Evolutionary conservation across 106 monocot species (phyloP).

Genomic region (Dactylorhiza incarnata): DNA sequence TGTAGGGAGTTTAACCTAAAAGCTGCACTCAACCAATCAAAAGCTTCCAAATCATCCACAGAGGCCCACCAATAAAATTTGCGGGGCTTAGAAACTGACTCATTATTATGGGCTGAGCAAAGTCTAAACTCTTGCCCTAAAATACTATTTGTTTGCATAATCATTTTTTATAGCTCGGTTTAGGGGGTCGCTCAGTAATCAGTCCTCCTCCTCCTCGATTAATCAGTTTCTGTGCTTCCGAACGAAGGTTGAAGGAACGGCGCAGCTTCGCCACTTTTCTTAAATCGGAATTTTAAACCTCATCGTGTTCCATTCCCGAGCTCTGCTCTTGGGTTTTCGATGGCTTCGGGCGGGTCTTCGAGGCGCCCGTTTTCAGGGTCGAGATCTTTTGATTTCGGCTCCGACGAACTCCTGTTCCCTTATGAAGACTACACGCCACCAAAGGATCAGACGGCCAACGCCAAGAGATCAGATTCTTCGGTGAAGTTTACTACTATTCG

Average conservation of each 20-base stretch:
- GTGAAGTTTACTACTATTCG: slow-evolving; percentile 35
- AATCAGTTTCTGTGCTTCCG: not conserved
- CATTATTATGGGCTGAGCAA: no score
- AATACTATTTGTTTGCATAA: no score
- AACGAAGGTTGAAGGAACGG: not conserved
- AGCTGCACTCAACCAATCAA: no score
- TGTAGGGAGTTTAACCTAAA: no score
- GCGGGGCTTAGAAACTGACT: no score
- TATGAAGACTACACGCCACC: slow-evolving; percentile 55
- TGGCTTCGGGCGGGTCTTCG: slow-evolving; percentile 66
- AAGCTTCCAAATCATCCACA: no score
- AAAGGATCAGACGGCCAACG: slow-evolving; percentile 37
- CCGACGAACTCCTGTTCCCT: slow-evolving; percentile 83
- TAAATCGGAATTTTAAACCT: not conserved
- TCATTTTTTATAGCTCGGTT: no score
- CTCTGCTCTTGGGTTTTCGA: not conserved
- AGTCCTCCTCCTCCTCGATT: not conserved
- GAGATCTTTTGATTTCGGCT: slow-evolving; percentile 66
- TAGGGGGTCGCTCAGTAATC: no score
- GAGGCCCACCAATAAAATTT: no score
- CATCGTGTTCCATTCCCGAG: not conserved
- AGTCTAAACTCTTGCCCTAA: no score
- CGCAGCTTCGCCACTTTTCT: not conserved
- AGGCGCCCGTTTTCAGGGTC: slow-evolving; percentile 33
- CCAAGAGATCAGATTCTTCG: slow-evolving; percentile 45